Evolutionary conservation across 2,329 filamentous ascomycete species (phyloP).

Genomic region (Ilyonectria destructans): DNA sequence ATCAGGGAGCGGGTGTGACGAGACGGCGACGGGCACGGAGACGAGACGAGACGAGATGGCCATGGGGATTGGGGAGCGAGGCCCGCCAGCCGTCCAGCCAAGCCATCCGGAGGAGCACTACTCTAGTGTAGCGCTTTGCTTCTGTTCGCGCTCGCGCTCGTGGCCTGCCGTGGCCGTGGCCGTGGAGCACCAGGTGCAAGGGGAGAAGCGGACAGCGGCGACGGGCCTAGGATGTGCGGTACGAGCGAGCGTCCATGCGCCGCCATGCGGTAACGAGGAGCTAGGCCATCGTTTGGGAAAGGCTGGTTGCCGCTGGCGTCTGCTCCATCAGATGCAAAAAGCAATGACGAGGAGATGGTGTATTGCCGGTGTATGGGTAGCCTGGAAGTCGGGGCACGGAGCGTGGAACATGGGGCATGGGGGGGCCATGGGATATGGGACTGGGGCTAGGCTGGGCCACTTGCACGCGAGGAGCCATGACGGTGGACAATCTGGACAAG

Average conservation of each 20-base stretch:
- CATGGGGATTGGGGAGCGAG: neutral
- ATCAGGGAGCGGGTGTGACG: conserved; percentile 5
- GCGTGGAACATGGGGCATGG: neutral
- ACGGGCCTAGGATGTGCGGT: conserved; percentile 36
- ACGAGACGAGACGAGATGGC: conserved; percentile 7
- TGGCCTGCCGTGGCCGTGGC: neutral
- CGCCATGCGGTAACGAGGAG: conserved; percentile 37
- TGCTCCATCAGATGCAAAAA: conserved; percentile 41
- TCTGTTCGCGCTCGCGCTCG: conserved; percentile 9
- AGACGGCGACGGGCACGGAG: conserved; percentile 3
- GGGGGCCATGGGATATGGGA: neutral
- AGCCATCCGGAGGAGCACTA: conserved; percentile 16
- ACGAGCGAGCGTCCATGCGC: conserved; percentile 42
- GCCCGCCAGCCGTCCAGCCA: conserved; percentile 4
- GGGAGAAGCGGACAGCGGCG: conserved; percentile 32
- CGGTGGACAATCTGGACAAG: conserved; percentile 30
- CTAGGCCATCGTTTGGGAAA: conserved; percentile 45
- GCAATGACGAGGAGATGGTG: conserved; percentile 18
- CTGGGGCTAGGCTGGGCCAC: conserved; percentile 14
- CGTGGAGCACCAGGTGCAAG: conserved; percentile 37
- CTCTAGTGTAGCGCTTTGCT: conserved; percentile 1
- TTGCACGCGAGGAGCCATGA: conserved; percentile 16
- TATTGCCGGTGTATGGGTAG: conserved; percentile 29
- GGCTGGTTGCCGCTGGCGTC: conserved; percentile 39
- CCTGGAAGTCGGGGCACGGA: neutral